Conservation (phyloP, 2,329 filamentous ascomycete species). For the Thielaviopsis musarum region DNA sequence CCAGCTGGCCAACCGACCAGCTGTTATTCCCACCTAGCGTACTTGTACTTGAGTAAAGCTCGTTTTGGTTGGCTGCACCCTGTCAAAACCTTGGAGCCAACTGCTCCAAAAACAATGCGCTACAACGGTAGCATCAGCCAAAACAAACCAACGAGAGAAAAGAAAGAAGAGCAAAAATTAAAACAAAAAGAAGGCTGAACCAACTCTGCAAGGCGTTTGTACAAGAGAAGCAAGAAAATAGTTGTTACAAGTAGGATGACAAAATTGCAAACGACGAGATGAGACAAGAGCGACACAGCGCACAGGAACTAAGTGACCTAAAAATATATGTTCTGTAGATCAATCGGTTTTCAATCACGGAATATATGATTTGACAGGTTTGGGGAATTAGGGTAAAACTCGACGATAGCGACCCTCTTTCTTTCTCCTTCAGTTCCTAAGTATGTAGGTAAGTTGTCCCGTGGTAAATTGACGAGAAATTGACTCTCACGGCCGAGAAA, state of each 20-base stretch:
- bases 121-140: neutral
- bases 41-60: neutral
- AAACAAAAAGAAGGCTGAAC: neutral
- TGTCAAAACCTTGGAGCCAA: too few relatives aligned
- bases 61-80: too few relatives aligned
- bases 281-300: neutral
- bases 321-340: neutral
- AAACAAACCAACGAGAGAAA: neutral
- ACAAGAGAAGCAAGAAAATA: neutral
- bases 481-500: neutral
- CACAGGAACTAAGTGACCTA: neutral
- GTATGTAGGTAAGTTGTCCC: too few relatives aligned
- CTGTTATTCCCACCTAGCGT: neutral
- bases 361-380: neutral
- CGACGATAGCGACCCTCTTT: too few relatives aligned
- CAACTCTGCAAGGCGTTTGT: too few relatives aligned
- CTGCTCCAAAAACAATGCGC: too few relatives aligned
- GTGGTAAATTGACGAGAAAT: neutral
- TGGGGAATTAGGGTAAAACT: too few relatives aligned
- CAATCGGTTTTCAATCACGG: neutral
- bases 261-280: neutral
- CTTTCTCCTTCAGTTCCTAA: too few relatives aligned
- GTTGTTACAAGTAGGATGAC: neutral
- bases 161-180: neutral
- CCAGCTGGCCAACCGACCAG: neutral